phyloP scores from a whole-genome alignment of 805 yeast species.

The Teunomyces tritomae region DNA sequence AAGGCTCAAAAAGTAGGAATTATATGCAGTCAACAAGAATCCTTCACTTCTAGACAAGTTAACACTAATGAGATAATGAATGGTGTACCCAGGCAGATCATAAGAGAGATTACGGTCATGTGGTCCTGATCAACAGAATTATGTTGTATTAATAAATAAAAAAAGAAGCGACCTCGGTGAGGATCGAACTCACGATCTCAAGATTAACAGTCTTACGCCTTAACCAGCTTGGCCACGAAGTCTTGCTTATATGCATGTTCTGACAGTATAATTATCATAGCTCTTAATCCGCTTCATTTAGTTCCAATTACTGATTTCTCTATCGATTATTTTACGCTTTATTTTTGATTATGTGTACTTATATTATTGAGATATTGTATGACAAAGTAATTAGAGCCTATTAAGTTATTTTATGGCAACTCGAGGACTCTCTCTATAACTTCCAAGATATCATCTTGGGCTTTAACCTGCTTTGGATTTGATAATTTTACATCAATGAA shows the following conservation, averaged over 20 bases:
- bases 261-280: neutral
- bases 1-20: no score
- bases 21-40: neutral
- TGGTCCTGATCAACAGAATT: no score
- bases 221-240: constrained; percentile 17
- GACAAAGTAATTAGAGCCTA: no score
- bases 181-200: constrained; percentile 18
- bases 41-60: no score
- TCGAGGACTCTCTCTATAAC: constrained; percentile 8
- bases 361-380: neutral
- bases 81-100: no score
- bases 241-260: constrained; percentile 6
- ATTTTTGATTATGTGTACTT: neutral
- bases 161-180: constrained; percentile 13
- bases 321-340: neutral
- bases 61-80: no score
- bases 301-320: no score
- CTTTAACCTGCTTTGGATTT: constrained; percentile 18
- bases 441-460: constrained; percentile 7
- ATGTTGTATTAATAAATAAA: no score
- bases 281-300: no score
- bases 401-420: neutral
- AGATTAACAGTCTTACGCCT: constrained; percentile 20
- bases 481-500: constrained; percentile 62
- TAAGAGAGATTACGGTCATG: no score